phyloP scores from a whole-genome alignment of 140 eudicot species.

The Flaveria floridana region DNA sequence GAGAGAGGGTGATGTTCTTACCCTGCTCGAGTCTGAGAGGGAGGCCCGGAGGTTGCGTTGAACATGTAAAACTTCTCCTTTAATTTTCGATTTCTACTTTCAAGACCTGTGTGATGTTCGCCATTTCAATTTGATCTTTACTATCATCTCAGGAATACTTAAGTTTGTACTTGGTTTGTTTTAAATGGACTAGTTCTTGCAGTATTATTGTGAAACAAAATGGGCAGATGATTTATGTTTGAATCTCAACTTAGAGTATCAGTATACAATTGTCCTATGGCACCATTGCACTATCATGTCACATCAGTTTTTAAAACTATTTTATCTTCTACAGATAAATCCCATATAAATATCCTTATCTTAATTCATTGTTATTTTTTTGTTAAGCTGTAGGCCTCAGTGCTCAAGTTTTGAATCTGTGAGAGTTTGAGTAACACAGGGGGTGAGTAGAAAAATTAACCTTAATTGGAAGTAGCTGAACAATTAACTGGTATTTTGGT shows the following conservation, averaged over 20 bases:
- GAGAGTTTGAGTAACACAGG: too few relatives aligned
- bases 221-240: background rate
- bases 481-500: too few relatives aligned
- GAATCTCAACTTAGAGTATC: background rate
- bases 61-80: constrained; percentile 2
- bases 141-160: background rate
- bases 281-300: background rate
- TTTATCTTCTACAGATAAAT: too few relatives aligned
- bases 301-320: background rate
- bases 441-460: too few relatives aligned
- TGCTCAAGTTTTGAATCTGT: too few relatives aligned
- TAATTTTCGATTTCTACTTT: background rate
- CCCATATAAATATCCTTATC: too few relatives aligned
- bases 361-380: too few relatives aligned
- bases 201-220: background rate
- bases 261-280: background rate
- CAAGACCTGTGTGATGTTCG: background rate
- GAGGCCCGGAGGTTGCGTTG: constrained; percentile 35
- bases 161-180: background rate
- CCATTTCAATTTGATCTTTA: background rate
- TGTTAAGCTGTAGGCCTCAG: too few relatives aligned
- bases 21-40: constrained; percentile 35
- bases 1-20: constrained; percentile 36
- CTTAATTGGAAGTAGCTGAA: too few relatives aligned
- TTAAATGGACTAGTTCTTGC: constrained; percentile 1